Evolutionary conservation across 2,329 filamentous ascomycete genomes (phyloP).

Genomic region (Colletotrichum sp.): DNA sequence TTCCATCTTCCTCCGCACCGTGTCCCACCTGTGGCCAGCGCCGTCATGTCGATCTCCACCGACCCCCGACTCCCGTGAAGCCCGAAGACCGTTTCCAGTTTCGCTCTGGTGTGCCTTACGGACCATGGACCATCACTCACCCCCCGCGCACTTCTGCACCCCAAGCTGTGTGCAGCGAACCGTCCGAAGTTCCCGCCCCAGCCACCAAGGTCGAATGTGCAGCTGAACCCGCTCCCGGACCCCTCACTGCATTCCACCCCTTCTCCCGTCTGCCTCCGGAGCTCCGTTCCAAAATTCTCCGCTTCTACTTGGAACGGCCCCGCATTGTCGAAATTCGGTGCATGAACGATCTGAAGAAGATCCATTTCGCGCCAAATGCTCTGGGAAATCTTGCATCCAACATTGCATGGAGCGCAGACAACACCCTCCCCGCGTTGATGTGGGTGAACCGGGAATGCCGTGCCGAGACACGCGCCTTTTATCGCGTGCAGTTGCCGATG

Average conservation of each 20-base stretch:
- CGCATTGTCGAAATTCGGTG: slow-evolving; percentile 50
- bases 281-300: slow-evolving; percentile 54
- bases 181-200: background rate
- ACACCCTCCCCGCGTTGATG: slow-evolving; percentile 23
- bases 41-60: slow-evolving; percentile 15
- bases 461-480: slow-evolving; percentile 22
- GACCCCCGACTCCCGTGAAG: slow-evolving; percentile 16
- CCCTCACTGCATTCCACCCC: slow-evolving; percentile 25
- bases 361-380: slow-evolving; percentile 13
- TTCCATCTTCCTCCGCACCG: slow-evolving; percentile 4
- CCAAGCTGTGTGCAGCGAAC: background rate
- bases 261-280: slow-evolving; percentile 51
- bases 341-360: slow-evolving; percentile 25
- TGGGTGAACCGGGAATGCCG: slow-evolving; percentile 23
- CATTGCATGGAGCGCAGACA: slow-evolving; percentile 23
- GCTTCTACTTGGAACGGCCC: slow-evolving; percentile 43
- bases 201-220: background rate
- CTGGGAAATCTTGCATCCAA: slow-evolving; percentile 18
- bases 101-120: slow-evolving; percentile 14
- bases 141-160: background rate
- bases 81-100: slow-evolving; percentile 18
- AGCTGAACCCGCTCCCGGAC: background rate
- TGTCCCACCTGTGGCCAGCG: slow-evolving; percentile 19
- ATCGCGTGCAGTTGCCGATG: slow-evolving; percentile 24
- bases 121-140: slow-evolving; percentile 13